These are phyloP conservation scores for Oidiodendron maius DNA, from an alignment of 495 filamentous ascomycete genomes.

Conservation along the genomic window DNA sequence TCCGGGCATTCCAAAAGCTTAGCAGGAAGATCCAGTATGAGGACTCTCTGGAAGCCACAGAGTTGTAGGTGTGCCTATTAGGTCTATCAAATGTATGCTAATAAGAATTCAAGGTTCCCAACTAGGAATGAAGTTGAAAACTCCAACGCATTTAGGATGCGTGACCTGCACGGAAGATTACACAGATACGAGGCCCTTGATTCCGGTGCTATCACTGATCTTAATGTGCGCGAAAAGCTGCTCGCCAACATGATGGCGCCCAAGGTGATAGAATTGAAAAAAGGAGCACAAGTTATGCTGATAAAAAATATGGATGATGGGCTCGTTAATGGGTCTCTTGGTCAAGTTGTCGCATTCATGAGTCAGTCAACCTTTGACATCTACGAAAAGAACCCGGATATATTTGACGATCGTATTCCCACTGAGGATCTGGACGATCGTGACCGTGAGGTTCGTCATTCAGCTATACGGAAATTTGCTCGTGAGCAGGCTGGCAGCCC, in stretches of 20 bases:
- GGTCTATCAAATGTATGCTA: neutral
- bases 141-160: conserved; percentile 73
- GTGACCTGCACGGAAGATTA: conserved; percentile 57
- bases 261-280: conserved; percentile 68
- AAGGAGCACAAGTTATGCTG: conserved; percentile 95
- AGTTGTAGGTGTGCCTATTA: conserved; percentile 52
- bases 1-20: conserved; percentile 64
- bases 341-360: conserved; percentile 83
- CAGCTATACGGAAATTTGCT: conserved; percentile 30
- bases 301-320: conserved; percentile 97
- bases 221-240: conserved; percentile 63
- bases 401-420: conserved; percentile 36
- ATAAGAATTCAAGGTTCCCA: conserved; percentile 61
- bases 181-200: conserved; percentile 68
- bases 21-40: conserved; percentile 62
- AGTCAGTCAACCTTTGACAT: conserved; percentile 69
- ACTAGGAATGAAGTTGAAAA: conserved; percentile 85
- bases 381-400: conserved; percentile 50
- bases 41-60: conserved; percentile 81
- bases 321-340: conserved; percentile 90
- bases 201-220: conserved; percentile 66
- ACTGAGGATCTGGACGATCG: conserved; percentile 36
- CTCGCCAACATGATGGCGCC: conserved; percentile 92
- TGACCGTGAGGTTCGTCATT: conserved; percentile 24
- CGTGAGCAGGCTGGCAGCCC: conserved; percentile 36